Evolutionary conservation across 1,284 basidiomycete species (phyloP), one percentile per base, ranked within the genome.

Genomic region (Ustilago trichophora): DNA sequence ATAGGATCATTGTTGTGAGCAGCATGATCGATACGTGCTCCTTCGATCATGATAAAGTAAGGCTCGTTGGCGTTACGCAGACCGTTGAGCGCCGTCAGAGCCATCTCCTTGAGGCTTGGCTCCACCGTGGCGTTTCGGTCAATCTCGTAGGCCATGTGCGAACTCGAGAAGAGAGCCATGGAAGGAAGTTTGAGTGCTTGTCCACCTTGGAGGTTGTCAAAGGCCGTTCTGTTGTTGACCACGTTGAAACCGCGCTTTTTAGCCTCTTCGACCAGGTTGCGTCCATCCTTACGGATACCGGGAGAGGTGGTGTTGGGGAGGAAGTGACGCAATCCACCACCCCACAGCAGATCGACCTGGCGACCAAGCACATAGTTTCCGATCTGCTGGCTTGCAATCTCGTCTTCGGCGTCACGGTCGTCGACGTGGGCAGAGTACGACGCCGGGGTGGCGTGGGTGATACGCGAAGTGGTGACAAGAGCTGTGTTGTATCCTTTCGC

Each of bases 71-170:
- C 47, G 33, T 63, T 46, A 50, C 75, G 65, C 27, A 82, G 71
- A 2, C 70, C 73, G 24, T 72, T 68, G 41, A 82, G 72, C 3
- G 80, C 78, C 9, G 76, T 76, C 24, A 75, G 55, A 1, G 80
- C 75, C 77, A 82, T 81, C 57, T 80, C 76, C 35, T 72, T 66
- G 35, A 82, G 68, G 8, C 68, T 71, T 6, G 80, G 80, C 63
- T 81, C 72, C 18, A 50, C 32, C 6, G 58, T 73, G 0, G 68
- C 49, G 53, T 79, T 75, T 16, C 80, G 60, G 58, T 82, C 80
- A 21, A 82, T 49, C 66, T 82, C 79, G 75, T 79, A 82, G 2
- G 72, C 53, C 78, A 80, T 79, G 70, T 82, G 80, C 10, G 62
- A 63, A 12, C 35, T n/a, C 12, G 60, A 41, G 54, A 76, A 79